Base-by-base conservation (phyloP, 768 basidiomycete species). In the Rhodotorula paludigena region DNA sequence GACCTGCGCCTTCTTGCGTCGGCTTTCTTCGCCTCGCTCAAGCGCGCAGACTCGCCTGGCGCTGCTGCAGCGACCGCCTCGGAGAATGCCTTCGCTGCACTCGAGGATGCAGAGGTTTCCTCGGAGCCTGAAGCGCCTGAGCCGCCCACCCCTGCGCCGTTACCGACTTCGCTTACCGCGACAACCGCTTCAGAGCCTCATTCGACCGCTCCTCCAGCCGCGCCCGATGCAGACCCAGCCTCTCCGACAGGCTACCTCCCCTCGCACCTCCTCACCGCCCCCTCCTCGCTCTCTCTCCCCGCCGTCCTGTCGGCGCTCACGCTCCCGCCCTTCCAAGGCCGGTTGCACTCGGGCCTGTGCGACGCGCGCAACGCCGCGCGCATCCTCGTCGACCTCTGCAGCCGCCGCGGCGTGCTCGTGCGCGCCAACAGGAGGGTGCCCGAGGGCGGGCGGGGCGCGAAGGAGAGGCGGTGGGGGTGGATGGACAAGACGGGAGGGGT, bases 351-450 rank as follows among this genome's bases (percentile, higher is more conserved):
- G 75, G 94, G 94, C 32, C 88, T 94, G 42, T 91, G 92, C 79
- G 93, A 99, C 79, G 84, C 89, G 42, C 87, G 89, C 38, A 99
- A 99, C 78, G 84, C 97, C 63, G 83, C 89, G 18, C 85, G 89
- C 41, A 86, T 99, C 67, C 77, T 94, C 47, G 79, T 84, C 57
- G 88, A 90, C 74, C 84, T 97, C n/a, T 87, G 87, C 20, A 79
- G 83, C 61, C 83, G 62, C 11, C 56, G 60, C 8, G 30, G 45
- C 9, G n/a, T n/a, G 20, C 35, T 68, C 30, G 28, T 35, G 10
- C n/a, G n/a, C n/a, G 38, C 44, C 66, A 72, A 72, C n/a, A n/a
- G 71, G 33, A 33, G n/a, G 21, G 66, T 72, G 21, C 71, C 71
- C 1, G 71, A 72, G 23, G 66, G 66, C 5, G 66, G 71, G 1